Evolutionary conservation across 2,329 filamentous ascomycete species (phyloP).

Genomic region (Pseudogymnoascus pannorum): DNA sequence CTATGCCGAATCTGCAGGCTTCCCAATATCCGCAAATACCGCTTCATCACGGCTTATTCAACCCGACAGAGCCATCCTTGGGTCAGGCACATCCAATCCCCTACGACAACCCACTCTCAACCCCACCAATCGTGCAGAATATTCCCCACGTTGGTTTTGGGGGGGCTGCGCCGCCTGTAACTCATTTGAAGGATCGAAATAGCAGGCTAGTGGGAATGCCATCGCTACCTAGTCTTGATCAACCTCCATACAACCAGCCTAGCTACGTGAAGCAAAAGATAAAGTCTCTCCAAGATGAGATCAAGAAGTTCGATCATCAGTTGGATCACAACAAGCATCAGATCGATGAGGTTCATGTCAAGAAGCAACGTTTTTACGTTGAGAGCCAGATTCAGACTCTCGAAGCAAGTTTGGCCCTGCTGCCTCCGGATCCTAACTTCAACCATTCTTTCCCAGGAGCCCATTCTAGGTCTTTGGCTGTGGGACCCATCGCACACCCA

Average conservation of each 20-base stretch:
- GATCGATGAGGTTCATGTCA: conserved; percentile 49
- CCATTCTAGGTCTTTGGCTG: neutral
- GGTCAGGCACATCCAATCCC: neutral
- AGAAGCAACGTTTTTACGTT: conserved; percentile 36
- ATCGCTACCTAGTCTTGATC: neutral
- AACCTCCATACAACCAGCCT: neutral
- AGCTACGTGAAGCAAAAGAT: conserved; percentile 20
- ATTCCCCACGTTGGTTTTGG: neutral
- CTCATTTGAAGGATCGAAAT: neutral
- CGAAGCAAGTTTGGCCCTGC: conserved; percentile 18
- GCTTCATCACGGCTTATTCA: neutral
- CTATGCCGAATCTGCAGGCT: conserved; percentile 11
- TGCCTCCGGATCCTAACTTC: neutral
- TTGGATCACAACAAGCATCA: conserved; percentile 55
- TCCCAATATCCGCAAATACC: conserved; percentile 12
- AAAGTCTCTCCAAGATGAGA: conserved; percentile 38
- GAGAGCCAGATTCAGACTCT: conserved; percentile 27
- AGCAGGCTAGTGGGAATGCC: neutral
- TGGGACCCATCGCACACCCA: neutral
- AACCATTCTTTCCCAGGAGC: neutral
- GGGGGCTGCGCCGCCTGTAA: neutral
- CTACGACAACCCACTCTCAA: neutral
- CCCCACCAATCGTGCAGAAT: neutral
- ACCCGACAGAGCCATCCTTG: neutral
- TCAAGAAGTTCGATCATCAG: conserved; percentile 51